Evolutionary conservation across 257 asterid genomes (phyloP), one percentile per base, ranked within the genome.

Genomic region (Fraxinus anomala): DNA sequence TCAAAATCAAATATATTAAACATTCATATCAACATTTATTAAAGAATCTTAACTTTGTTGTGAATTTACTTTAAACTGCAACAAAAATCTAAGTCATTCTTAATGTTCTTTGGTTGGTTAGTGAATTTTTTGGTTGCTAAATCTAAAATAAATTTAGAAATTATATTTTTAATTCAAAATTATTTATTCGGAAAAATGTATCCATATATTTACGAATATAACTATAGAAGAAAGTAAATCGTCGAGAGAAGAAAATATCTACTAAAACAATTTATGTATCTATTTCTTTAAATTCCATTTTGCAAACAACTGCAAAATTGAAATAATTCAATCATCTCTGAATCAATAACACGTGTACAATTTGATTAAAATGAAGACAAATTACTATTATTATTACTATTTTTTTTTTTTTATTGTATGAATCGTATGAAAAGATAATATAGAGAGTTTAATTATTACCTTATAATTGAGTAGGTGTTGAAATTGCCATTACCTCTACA

Each of bases 401-500:
- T 26, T 0, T 6, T 37, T 6, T 37, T 37, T 39, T 7, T 39
- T 7, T 37, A 37, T 0, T n/a, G 9, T 4, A 4, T 56, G 67
- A 59, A 21, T 59, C 11, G 21, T n/a, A 59, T 59, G 30, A 1
- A 6, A 59, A 59, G 67, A 11, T 59, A 59, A 19, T 19, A n/a
- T 6, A 59, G n/a, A 5, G 11, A 59, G 10, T 21, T 47, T 14
- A 47, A 13, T 49, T 49, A 49, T 14, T 2, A 59, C 0, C 67
- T 59, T 59, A n/a, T 56, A 0, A n/a, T 56, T 56, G 66, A 56
- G 66, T 36, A 33, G 61, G 19, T n/a, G 49, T n/a, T 30, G 42
- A 30, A 11, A 77, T 68, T 24, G 28, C 23, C 59, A 72, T 77
- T 13, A 74, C 73, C 70, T 75, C 81, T 0, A 56, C 72, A 2